Percentiles rank a stretch among this genome's conserved stretches.
phyloP scores from a whole-genome alignment of 2,329 filamentous ascomycete genomes.

The Cercospora janseana region DNA sequence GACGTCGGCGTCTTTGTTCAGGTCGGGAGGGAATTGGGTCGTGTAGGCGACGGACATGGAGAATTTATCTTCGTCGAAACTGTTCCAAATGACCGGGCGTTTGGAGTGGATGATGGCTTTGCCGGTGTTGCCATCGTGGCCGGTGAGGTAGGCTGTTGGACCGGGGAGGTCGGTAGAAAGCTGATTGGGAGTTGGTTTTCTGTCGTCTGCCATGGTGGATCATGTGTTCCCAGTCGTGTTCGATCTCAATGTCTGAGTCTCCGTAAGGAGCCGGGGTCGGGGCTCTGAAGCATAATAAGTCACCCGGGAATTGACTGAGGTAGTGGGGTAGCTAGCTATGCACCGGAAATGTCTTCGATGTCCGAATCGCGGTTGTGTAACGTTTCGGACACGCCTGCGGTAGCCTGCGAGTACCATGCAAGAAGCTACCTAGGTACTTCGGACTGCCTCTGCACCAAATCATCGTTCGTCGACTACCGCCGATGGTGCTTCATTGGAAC shows the following conservation, averaged over 20 bases:
- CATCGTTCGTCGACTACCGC: too few relatives aligned
- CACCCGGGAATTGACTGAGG: slow-evolving; percentile 1
- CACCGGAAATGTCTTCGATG: neutral
- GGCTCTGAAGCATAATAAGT: slow-evolving; percentile 2
- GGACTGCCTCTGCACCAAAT: too few relatives aligned
- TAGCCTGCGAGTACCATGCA: too few relatives aligned
- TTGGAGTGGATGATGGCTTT: slow-evolving; percentile 38
- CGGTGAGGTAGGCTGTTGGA: slow-evolving; percentile 38
- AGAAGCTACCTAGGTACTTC: too few relatives aligned
- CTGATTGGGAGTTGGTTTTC: slow-evolving; percentile 34
- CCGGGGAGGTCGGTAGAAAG: slow-evolving; percentile 34
- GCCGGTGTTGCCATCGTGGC: slow-evolving; percentile 34
- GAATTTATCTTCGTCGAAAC: slow-evolving; percentile 46
- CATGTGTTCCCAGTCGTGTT: neutral
- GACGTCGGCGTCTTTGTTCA: slow-evolving; percentile 51
- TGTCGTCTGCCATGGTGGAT: slow-evolving; percentile 19
- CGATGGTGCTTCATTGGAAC: too few relatives aligned
- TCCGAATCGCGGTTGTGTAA: neutral
- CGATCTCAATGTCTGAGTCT: neutral
- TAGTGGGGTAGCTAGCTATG: slow-evolving; percentile 2
- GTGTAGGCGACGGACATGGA: slow-evolving; percentile 54
- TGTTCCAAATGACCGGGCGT: slow-evolving; percentile 35
- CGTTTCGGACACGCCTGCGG: too few relatives aligned
- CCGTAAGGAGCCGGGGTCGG: too few relatives aligned
- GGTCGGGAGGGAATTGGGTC: slow-evolving; percentile 50